Evolutionary conservation across 1,284 basidiomycete genomes (phyloP).

Genomic region (Leucoagaricus sp.): DNA sequence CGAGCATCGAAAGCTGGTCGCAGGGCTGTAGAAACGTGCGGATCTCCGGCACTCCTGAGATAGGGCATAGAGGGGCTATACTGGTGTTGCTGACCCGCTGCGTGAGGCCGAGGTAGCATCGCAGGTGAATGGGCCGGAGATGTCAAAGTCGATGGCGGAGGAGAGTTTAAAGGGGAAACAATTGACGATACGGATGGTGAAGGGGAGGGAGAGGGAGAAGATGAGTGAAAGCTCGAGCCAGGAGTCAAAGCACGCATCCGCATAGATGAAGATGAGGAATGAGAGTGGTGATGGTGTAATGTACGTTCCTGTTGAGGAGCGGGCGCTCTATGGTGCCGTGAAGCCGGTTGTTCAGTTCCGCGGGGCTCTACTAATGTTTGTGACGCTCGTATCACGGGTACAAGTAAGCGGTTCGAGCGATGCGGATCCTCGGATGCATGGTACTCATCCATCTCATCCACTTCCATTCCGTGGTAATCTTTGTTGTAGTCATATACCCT

Average conservation of each 20-base stretch:
- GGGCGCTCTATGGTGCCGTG: neutral
- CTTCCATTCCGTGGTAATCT: neutral
- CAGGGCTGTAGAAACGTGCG: conserved; percentile 33
- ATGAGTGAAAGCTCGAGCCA: conserved; percentile 21
- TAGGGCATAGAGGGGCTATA: conserved; percentile 33
- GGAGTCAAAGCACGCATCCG: conserved; percentile 14
- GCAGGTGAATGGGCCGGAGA: conserved; percentile 19
- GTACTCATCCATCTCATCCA: conserved; percentile 10
- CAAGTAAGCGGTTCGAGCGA: conserved; percentile 1
- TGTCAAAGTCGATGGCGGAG: conserved; percentile 19
- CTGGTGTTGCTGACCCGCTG: conserved; percentile 16
- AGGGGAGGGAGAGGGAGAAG: conserved; percentile 21
- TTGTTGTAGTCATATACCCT: conserved; percentile 5
- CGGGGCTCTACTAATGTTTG: conserved; percentile 4
- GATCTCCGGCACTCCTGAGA: conserved; percentile 26
- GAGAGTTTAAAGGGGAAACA: conserved; percentile 3
- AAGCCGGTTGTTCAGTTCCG: neutral
- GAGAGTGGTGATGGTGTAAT: conserved; percentile 2
- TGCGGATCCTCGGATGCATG: conserved; percentile 11
- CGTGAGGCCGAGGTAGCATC: neutral
- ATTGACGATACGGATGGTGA: conserved; percentile 18
- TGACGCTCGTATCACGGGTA: conserved; percentile 6
- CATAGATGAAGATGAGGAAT: conserved; percentile 8
- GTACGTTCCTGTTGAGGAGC: conserved; percentile 3
- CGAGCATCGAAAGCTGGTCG: conserved; percentile 30